Conservation (phyloP, 192 early-diverging fungal genomes). For the Pilaira anomala region DNA sequence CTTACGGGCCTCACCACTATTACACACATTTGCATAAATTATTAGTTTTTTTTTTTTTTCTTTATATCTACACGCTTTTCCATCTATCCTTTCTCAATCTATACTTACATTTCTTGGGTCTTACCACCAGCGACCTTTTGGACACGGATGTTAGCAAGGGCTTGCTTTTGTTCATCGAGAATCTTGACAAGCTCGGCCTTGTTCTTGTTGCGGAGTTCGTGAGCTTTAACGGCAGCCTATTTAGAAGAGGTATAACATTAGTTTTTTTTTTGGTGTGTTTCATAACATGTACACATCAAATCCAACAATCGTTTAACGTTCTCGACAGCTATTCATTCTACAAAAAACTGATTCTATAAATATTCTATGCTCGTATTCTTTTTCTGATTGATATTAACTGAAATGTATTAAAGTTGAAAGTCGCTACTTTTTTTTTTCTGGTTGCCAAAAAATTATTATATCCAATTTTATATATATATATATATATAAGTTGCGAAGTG, state of each 20-base stretch:
- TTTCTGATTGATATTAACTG: too few relatives aligned
- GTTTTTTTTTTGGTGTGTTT: background rate
- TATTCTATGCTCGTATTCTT: too few relatives aligned
- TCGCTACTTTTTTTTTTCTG: too few relatives aligned
- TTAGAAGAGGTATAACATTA: background rate
- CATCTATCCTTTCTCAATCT: background rate
- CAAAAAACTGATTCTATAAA: too few relatives aligned
- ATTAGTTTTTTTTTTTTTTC: background rate
- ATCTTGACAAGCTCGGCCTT: conserved; percentile 89
- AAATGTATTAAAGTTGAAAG: too few relatives aligned
- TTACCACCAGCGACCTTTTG: conserved; percentile 67
- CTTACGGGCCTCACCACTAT: conserved; percentile 88
- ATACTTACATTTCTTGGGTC: conserved; percentile 10
- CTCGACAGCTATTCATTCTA: too few relatives aligned
- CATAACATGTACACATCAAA: too few relatives aligned
- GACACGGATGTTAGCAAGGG: conserved; percentile 91
- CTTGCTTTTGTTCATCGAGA: conserved; percentile 92
- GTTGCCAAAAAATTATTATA: too few relatives aligned
- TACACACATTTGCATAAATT: conserved; percentile 37
- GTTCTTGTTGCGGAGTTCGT: conserved; percentile 92
- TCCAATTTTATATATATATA: too few relatives aligned
- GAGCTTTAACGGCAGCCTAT: conserved; percentile 86
- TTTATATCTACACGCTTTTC: conserved; percentile 10
- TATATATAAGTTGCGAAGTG: too few relatives aligned
- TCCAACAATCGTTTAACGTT: too few relatives aligned